These are phyloP conservation scores for Beauveria sp. DNA, from an alignment of 2,329 filamentous ascomycete genomes.

Conservation along the genomic window DNA sequence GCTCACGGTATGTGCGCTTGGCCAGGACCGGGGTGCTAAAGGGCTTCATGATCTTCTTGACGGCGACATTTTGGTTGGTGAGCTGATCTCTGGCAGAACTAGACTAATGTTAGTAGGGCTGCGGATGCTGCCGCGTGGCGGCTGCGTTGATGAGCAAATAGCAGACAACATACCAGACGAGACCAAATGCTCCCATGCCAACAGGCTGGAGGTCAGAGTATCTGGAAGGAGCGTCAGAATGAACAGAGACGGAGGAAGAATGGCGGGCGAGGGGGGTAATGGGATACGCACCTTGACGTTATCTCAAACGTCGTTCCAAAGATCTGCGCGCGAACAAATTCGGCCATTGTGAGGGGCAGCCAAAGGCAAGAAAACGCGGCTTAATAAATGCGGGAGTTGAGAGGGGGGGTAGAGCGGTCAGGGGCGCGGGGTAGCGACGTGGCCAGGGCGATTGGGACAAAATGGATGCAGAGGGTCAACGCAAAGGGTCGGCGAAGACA, in stretches of 20 bases:
- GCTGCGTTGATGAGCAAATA: background rate
- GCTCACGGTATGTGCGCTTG: slow-evolving; percentile 93
- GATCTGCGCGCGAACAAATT: slow-evolving; percentile 98
- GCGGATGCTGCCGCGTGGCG: too few relatives aligned
- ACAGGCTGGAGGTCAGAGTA: slow-evolving; percentile 98
- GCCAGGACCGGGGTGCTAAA: slow-evolving; percentile 98
- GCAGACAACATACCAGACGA: slow-evolving; percentile 70
- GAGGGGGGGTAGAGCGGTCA: background rate
- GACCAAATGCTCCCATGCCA: slow-evolving; percentile 96
- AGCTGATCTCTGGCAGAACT: slow-evolving; percentile 98
- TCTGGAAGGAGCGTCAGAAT: slow-evolving; percentile 37
- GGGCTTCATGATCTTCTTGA: slow-evolving; percentile 99
- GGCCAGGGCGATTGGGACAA: background rate
- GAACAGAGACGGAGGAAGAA: background rate
- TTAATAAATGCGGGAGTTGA: background rate
- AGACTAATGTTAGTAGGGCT: slow-evolving; percentile 3
- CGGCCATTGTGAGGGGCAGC: slow-evolving; percentile 66
- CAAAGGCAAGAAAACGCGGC: slow-evolving; percentile 10
- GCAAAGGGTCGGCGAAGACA: background rate
- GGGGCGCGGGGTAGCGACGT: slow-evolving; percentile 5
- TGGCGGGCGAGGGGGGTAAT: background rate
- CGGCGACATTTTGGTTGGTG: slow-evolving; percentile 90
- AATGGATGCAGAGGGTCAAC: background rate
- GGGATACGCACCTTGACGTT: slow-evolving; percentile 72
- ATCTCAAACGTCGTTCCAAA: slow-evolving; percentile 99